Conservation (phyloP, 208 protist species). For the Tritrichomonas musculus region DNA sequence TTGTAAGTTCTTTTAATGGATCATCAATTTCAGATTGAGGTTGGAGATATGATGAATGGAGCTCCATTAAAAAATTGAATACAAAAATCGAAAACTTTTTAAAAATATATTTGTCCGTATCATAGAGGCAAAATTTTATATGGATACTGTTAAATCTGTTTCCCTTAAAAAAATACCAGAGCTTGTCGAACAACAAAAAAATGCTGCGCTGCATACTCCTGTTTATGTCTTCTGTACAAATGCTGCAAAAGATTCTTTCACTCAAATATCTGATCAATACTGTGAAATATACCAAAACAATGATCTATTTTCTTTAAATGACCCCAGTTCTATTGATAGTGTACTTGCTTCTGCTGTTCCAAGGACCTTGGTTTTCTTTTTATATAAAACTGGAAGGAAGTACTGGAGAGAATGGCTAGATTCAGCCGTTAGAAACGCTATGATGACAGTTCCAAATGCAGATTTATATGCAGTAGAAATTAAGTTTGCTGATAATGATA, state of each 20-base stretch:
- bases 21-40: too few relatives aligned
- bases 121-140: too few relatives aligned
- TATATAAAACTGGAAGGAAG: not conserved
- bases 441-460: not conserved
- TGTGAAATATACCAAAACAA: not conserved
- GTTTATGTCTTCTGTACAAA: not conserved
- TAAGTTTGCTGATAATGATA: not conserved
- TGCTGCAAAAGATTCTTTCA: not conserved
- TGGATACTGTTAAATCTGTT: too few relatives aligned
- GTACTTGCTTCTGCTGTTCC: not conserved
- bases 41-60: too few relatives aligned
- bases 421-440: not conserved
- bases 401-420: not conserved
- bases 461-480: not conserved
- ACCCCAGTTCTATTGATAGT: not conserved
- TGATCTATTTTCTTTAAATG: not conserved
- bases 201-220: not conserved
- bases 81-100: too few relatives aligned
- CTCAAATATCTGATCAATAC: not conserved
- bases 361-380: not conserved
- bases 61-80: too few relatives aligned
- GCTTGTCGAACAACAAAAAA: not conserved
- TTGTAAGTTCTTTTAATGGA: too few relatives aligned
- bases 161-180: not conserved
- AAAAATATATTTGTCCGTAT: too few relatives aligned